Base-by-base conservation (phyloP, 768 basidiomycete genomes). In the Infundibulicybe gibba region DNA sequence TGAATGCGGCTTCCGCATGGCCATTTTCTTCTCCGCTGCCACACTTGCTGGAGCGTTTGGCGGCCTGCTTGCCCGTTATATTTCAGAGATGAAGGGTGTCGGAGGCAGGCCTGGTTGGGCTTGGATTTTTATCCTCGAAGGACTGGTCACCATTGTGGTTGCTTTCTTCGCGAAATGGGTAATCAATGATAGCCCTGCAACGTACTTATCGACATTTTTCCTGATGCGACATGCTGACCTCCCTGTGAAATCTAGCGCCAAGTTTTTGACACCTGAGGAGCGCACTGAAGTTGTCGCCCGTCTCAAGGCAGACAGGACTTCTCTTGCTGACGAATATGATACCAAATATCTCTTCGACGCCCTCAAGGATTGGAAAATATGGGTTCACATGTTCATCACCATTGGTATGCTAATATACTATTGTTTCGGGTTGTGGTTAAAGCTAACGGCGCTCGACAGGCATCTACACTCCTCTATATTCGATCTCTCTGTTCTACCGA, bases 121-220 rank as follows among this genome's bases (percentile, higher is more conserved):
- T 30, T 78, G 71, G 75, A 66, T 75, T 43, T 71, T 72, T 51
- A 69, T 72, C 34, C 25, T 70, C 19, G 77, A 80, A 52, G 79
- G 79, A 2, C 54, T 64, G 0, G 70, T 79, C 50, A 76, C 75
- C 0, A 60, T 70, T 43, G 43, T 69, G 5, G 68, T 74, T 15
- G 64, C 61, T 1, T 34, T 52, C 44, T 54, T 61, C 17, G 60
- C 64, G 4, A 59, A 54, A 32, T 62, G 54, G 43, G 39, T 62
- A 19, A 58, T 65, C 41, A 45, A 62, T 32, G 62, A 62, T 30
- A 58, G 42, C 40, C 64, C 62, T 3, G 61, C 63, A 47, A 61
- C 61, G 64, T 62, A 41, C 43, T 58, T 57, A 1, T 10, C 14
- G 10, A 41, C 15, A 2, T 8, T 41, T 10, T 17, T 25, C 14